phyloP scores from a whole-genome alignment of 371 early-diverging fungal genomes.

The Mucor ambiguus region DNA sequence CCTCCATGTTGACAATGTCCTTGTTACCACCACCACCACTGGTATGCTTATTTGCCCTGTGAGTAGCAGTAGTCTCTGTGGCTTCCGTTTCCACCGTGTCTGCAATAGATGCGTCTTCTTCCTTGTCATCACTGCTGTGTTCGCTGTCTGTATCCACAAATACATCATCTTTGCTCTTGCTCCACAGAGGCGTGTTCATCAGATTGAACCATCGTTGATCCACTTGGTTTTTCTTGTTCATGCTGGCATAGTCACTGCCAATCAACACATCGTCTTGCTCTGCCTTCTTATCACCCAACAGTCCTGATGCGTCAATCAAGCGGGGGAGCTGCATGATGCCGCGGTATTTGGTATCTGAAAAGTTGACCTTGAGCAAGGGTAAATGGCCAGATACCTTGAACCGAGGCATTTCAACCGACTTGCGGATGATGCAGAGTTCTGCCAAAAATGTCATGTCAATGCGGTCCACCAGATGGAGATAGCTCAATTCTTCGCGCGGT shows the following conservation, averaged over 20 bases:
- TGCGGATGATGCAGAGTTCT: constrained; percentile 86
- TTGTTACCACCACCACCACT: neutral
- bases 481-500: constrained; percentile 42
- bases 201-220: constrained; percentile 35
- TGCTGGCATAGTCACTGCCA: neutral
- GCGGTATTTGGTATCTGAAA: constrained; percentile 94
- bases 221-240: constrained; percentile 11
- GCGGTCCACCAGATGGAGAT: constrained; percentile 84
- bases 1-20: constrained; percentile 18
- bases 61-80: constrained; percentile 4
- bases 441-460: constrained; percentile 84
- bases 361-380: constrained; percentile 86
- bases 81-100: constrained; percentile 23
- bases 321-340: constrained; percentile 79
- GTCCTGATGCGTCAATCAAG: constrained; percentile 60
- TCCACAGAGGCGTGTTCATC: constrained; percentile 44
- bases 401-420: constrained; percentile 73
- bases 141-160: constrained; percentile 42
- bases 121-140: constrained; percentile 26
- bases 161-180: constrained; percentile 22
- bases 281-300: constrained; percentile 16
- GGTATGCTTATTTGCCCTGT: constrained; percentile 32
- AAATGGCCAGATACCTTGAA: constrained; percentile 83
- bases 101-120: constrained; percentile 27
- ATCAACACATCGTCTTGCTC: neutral